phyloP scores from a whole-genome alignment of 2,329 filamentous ascomycete genomes.

The Colletotrichum graminicola region DNA sequence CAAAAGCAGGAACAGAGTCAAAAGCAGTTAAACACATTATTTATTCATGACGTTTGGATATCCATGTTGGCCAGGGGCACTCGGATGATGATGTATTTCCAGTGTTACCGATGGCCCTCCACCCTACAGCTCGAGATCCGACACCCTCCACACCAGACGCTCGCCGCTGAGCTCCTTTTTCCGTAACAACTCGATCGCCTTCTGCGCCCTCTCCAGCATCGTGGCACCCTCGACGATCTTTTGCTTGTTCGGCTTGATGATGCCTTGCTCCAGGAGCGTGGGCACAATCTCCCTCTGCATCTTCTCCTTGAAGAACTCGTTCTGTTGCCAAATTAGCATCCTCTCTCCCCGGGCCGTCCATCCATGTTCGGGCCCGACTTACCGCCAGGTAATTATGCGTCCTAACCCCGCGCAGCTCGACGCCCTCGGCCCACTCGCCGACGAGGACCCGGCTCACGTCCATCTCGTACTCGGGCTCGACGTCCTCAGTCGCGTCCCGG shows the following conservation, averaged over 20 bases:
- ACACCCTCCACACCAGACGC: constrained; percentile 55
- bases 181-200: constrained; percentile 52
- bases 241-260: constrained; percentile 57
- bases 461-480: constrained; percentile 67
- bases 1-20: constrained; percentile 42
- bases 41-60: background rate
- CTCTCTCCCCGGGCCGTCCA: background rate
- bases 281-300: constrained; percentile 68
- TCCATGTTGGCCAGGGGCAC: background rate
- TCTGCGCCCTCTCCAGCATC: constrained; percentile 55
- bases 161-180: constrained; percentile 56
- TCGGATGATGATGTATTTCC: background rate
- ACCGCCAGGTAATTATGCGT: constrained; percentile 67
- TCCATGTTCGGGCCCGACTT: constrained; percentile 43
- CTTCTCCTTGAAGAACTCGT: constrained; percentile 66
- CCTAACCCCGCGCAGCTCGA: constrained; percentile 65
- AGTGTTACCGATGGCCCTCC: background rate
- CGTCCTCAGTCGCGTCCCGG: constrained; percentile 60
- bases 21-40: constrained; percentile 31
- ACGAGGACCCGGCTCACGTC: constrained; percentile 53
- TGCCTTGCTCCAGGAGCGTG: constrained; percentile 55
- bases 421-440: constrained; percentile 64
- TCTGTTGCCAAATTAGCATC: constrained; percentile 52
- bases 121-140: constrained; percentile 16
- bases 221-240: constrained; percentile 57